Evolutionary conservation across 148 eudicot genomes (phyloP), one percentile per base, ranked within the genome.

Genomic region (Camellia sinensis): DNA sequence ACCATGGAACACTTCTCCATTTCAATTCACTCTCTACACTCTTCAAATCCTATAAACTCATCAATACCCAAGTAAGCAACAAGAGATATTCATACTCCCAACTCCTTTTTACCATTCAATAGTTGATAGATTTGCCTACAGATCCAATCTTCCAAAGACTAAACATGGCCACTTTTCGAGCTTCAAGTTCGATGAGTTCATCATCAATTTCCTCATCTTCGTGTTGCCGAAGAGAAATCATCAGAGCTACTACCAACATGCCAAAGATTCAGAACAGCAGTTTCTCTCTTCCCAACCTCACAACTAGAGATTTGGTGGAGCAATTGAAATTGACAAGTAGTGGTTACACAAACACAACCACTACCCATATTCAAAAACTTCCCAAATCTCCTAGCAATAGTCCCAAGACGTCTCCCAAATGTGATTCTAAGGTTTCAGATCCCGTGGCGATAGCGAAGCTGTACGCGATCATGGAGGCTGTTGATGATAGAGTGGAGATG

Each of bases 401-500:
- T 67, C 10, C 17, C 46, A 67, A 37, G 8, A 64, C 15, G 2
- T 6, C 9, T 19, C 52, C 59, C 13, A 46, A 19, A 29, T 57
- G 12, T 10, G 64, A 74, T 11, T 53, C 46, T 13, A 74, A 74
- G 57, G 41, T 14, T 13, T 37, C 81, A 52, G 84, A 82, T 70
- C 80, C 67, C 1, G 13, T 67, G 54, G 71, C 67, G 71, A 81
- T 29, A 68, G 83, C 22, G 17, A 90, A 88, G 80, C 76, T 92
- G 18, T 84, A 87, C 40, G 83, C 83, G 13, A 81, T 92, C 56
- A 48, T 88, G 82, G 95, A 92, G 76, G 80, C 80, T 2, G 73
- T 92, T 8, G 82, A 81, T 0, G 95, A 92, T 59, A 82, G 95
- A 37, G 86, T 92, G 15, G 95, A 92, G 85, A 90, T 90, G 93